Conservation (phyloP, 2,329 filamentous ascomycete genomes). For the Sclerotinia spermophila region DNA sequence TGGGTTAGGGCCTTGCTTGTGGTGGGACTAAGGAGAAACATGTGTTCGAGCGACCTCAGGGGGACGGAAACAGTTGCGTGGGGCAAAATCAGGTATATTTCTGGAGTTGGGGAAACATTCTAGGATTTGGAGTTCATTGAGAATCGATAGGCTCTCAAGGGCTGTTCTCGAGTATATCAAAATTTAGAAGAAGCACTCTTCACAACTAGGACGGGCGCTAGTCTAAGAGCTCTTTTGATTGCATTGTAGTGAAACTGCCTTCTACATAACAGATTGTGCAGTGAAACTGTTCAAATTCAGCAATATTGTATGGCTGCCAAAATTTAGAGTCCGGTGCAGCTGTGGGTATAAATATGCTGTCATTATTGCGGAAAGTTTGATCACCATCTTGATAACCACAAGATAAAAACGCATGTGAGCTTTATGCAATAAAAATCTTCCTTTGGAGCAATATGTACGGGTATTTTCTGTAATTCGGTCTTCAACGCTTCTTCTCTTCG, state of each 20-base stretch:
- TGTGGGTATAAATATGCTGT: not conserved
- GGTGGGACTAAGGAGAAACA: slow-evolving; percentile 51
- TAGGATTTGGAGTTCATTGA: slow-evolving; percentile 13
- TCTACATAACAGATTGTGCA: not conserved
- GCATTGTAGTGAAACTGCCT: not conserved
- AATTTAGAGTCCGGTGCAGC: not conserved
- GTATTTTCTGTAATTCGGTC: slow-evolving; percentile 20
- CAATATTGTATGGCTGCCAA: not conserved
- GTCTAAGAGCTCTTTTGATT: not conserved
- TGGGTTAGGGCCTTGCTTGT: slow-evolving; percentile 59
- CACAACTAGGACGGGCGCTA: not conserved
- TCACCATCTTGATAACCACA: slow-evolving; percentile 13
- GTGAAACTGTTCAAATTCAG: not conserved
- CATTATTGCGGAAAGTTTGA: not conserved
- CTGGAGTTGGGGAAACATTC: slow-evolving; percentile 1
- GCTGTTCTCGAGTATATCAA: not conserved
- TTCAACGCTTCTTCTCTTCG: slow-evolving; percentile 48
- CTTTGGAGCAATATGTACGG: slow-evolving; percentile 20
- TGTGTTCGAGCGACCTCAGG: slow-evolving; percentile 20
- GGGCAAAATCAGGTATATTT: not conserved
- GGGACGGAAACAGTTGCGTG: not conserved
- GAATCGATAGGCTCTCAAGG: not conserved
- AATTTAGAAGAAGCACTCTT: not conserved
- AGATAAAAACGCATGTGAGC: not conserved
- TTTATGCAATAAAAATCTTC: slow-evolving; percentile 11